Evolutionary conservation across 2,329 filamentous ascomycete species (phyloP).

Genomic region (Fusarium sp.): DNA sequence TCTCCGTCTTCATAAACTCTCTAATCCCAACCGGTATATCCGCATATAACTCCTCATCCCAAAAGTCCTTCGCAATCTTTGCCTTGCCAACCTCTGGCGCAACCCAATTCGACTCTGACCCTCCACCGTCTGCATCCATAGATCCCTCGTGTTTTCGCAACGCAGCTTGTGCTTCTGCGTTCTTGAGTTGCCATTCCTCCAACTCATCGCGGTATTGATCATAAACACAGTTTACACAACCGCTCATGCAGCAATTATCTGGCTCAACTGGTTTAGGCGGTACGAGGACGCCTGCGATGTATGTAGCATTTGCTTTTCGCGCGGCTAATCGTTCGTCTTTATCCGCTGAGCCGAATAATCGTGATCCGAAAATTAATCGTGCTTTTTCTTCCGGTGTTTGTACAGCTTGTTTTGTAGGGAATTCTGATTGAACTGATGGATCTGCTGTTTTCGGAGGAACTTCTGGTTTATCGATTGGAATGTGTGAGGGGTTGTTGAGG

Average conservation of each 20-base stretch:
- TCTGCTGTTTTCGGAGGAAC: constrained; percentile 57
- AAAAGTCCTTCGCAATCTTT: constrained; percentile 64
- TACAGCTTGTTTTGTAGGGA: constrained; percentile 30
- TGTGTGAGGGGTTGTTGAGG: constrained; percentile 59
- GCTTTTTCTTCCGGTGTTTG: constrained; percentile 66
- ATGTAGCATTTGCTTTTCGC: constrained; percentile 68
- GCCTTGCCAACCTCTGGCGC: constrained; percentile 50
- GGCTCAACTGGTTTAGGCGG: constrained; percentile 89
- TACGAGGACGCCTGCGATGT: constrained; percentile 83
- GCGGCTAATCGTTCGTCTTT: constrained; percentile 71
- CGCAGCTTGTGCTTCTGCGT: constrained; percentile 70
- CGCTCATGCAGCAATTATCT: constrained; percentile 99
- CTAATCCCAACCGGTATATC: constrained; percentile 91
- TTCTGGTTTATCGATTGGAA: constrained; percentile 58
- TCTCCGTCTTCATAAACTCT: constrained; percentile 98
- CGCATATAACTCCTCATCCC: constrained; percentile 78
- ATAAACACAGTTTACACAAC: constrained; percentile 98
- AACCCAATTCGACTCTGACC: constrained; percentile 76
- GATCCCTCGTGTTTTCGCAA: constrained; percentile 61
- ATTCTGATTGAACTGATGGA: constrained; percentile 32
- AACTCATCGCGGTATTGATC: constrained; percentile 91
- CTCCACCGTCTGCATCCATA: constrained; percentile 85
- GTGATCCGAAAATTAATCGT: constrained; percentile 84
- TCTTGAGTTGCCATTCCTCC: constrained; percentile 83
- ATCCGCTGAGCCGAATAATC: constrained; percentile 79